phyloP scores from a whole-genome alignment of 2,329 filamentous ascomycete species.

The Lachnellula willkommii region DNA sequence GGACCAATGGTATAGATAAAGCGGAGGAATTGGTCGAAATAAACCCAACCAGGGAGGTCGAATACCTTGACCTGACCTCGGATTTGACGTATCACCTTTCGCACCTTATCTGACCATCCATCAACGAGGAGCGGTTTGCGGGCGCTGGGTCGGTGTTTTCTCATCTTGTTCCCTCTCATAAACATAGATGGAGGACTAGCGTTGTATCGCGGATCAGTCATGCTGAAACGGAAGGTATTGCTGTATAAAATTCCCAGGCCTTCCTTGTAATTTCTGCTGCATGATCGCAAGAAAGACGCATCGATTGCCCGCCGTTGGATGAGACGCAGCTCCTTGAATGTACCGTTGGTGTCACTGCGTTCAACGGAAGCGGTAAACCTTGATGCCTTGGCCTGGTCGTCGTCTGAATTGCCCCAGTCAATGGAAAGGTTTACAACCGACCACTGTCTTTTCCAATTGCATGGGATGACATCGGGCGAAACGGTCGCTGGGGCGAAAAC shows the following conservation, averaged over 20 bases:
- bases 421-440: neutral
- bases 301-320: neutral
- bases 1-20: constrained; percentile 13
- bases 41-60: constrained; percentile 7
- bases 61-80: neutral
- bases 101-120: neutral
- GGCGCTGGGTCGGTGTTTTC: neutral
- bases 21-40: constrained; percentile 11
- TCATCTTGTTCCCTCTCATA: neutral
- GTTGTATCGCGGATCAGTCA: neutral
- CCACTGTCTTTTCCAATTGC: neutral
- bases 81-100: neutral
- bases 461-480: neutral
- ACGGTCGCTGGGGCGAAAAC: neutral
- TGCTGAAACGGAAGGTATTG: neutral
- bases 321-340: neutral
- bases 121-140: neutral
- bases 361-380: neutral
- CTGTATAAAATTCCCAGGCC: neutral
- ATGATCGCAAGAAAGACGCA: constrained; percentile 1
- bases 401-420: neutral
- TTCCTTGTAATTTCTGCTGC: neutral
- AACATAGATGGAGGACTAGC: neutral
- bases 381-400: neutral
- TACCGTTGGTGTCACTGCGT: neutral